These are phyloP conservation scores for Ogataea salicorniae DNA, from an alignment of 805 yeast species.

Conservation along the genomic window DNA sequence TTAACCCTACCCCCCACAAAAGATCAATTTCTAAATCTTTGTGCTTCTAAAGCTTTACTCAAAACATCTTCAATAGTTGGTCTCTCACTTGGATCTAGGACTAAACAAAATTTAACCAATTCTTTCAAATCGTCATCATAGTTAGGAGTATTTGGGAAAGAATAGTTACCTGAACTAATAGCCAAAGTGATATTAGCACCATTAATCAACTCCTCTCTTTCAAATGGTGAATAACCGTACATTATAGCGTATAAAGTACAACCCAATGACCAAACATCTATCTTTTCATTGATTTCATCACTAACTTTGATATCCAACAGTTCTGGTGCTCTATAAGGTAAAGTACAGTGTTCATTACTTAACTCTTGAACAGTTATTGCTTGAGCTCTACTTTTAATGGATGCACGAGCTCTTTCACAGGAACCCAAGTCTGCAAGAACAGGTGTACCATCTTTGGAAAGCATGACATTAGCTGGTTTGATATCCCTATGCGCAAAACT, in stretches of 20 bases:
- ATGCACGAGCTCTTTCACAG: conserved; percentile 56
- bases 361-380: conserved; percentile 75
- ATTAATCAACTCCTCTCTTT: conserved; percentile 68
- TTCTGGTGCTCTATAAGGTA: conserved; percentile 90
- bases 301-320: conserved; percentile 71
- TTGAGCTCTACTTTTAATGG: conserved; percentile 54
- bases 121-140: conserved; percentile 54
- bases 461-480: conserved; percentile 86
- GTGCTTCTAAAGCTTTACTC: conserved; percentile 41
- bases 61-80: conserved; percentile 61
- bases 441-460: conserved; percentile 67
- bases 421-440: conserved; percentile 85
- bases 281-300: conserved; percentile 59
- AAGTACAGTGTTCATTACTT: conserved; percentile 79
- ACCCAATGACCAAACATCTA: conserved; percentile 91
- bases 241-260: conserved; percentile 74
- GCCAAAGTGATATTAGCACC: conserved; percentile 83
- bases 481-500: conserved; percentile 85
- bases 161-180: conserved; percentile 60
- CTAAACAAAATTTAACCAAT: conserved; percentile 56
- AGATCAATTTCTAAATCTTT: conserved; percentile 16
- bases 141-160: conserved; percentile 45
- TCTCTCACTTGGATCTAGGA: conserved; percentile 53
- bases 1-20: too few species aligned
- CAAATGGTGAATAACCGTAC: conserved; percentile 83